Evolutionary conservation across 768 basidiomycete genomes (phyloP), one percentile per base, ranked within the genome.

Genomic region (Podaxis sp.): DNA sequence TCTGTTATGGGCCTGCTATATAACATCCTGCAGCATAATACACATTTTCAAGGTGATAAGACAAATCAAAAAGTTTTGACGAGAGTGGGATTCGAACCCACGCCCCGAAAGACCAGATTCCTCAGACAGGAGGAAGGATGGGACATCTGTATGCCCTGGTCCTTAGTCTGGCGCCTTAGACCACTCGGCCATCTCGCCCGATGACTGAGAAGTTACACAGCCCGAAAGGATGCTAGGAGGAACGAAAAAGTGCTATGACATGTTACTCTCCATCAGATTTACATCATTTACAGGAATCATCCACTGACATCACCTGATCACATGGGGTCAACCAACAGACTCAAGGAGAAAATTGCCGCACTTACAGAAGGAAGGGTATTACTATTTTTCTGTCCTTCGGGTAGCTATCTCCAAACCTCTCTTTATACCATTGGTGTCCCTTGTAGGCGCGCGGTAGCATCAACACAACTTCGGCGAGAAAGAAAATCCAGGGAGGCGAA

Each of bases 101-200:
- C 80, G 82, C 81, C 80, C 77, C 71, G 66, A 61, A 71, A 61
- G 72, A 72, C 71, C 72, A 73, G 74, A 75, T 73, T 55, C 58
- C 58, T 59, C 55, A 4, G 15, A 22, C n/a, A 49, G 46, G 43
- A 57, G 41, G 55, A 57, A 46, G 24, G 40, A 9, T 25, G 41
- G 40, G n/a, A 27, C 40, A 56, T 17, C 2, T 36, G 17, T 0
- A 19, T 46, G 40, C 17, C 61, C 61, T 62, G 19, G 61, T 80
- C 86, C 86, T 85, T 87, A 85, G 85, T 89, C 87, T 90, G 86
- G 86, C 88, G 88, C 88, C 88, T 89, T 89, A 87, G 88, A 89
- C 87, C 88, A 86, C 87, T 90, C 88, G 87, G 88, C 88, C 88
- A 90, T 89, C 86, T 87, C 84, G 69, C 74, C 72, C 7, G 13